Percentiles rank a stretch among this genome's conserved stretches.
These are phyloP conservation scores for Hypoxylon sp. DNA, from an alignment of 2,329 filamentous ascomycete genomes.

Conservation along the genomic window DNA sequence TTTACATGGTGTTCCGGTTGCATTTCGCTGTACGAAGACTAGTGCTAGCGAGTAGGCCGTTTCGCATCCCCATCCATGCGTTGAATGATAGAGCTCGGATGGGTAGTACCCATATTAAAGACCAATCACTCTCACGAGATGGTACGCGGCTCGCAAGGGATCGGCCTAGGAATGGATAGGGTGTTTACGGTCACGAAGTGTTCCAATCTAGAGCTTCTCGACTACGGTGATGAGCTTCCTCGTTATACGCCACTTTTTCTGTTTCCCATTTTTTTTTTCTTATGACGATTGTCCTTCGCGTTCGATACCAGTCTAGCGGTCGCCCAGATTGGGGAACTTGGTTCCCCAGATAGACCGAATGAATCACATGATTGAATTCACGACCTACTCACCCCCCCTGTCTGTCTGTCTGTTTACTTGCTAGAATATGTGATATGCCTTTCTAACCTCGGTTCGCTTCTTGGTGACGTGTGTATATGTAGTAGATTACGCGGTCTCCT, in stretches of 20 bases:
- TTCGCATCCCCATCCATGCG: constrained; percentile 13
- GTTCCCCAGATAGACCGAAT: constrained; percentile 26
- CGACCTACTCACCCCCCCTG: background rate
- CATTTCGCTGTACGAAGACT: background rate
- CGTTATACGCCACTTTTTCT: constrained; percentile 9
- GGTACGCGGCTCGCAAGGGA: constrained; percentile 24
- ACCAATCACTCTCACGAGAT: constrained; percentile 34
- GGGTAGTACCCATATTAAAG: constrained; percentile 19
- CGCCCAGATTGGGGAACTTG: constrained; percentile 1
- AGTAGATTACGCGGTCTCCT: background rate
- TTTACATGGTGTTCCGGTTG: constrained; percentile 40
- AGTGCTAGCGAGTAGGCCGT: constrained; percentile 23
- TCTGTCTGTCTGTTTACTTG: background rate
- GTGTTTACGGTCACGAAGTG: background rate
- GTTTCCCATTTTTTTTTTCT: background rate
- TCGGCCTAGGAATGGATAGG: background rate
- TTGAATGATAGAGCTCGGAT: constrained; percentile 7
- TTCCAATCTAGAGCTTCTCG: constrained; percentile 4
- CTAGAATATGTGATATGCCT: background rate
- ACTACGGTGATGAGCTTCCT: constrained; percentile 3
- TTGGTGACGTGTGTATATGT: background rate
- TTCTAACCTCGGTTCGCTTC: background rate
- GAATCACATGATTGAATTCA: constrained; percentile 24
- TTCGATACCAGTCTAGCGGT: constrained; percentile 29
- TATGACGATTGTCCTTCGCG: background rate